Conservation (phyloP, 2,329 filamentous ascomycete genomes). For the Fusarium bactridioides region DNA sequence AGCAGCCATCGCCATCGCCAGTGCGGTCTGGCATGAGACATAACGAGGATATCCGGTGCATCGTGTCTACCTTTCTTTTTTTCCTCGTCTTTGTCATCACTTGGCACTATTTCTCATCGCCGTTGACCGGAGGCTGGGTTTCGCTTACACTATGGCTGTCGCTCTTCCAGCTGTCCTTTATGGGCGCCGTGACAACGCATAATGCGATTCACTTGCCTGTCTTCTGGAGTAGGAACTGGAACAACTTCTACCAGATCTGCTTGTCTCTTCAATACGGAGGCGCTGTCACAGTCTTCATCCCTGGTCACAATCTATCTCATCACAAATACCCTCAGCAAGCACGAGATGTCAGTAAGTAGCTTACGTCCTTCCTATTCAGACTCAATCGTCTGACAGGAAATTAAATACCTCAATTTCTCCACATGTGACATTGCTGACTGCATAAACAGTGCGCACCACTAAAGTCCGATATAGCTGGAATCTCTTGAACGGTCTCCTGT, state of each 20-base stretch:
- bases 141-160: constrained; percentile 13
- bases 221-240: constrained; percentile 14
- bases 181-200: constrained; percentile 15
- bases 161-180: constrained; percentile 16
- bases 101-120: constrained; percentile 13
- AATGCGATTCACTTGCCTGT: constrained; percentile 12
- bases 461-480: constrained; percentile 25
- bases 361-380: not conserved
- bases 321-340: constrained; percentile 24
- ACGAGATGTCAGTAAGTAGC: constrained; percentile 15
- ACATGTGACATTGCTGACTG: not conserved
- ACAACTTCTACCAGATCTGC: constrained; percentile 22
- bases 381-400: too few species aligned
- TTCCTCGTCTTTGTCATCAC: constrained; percentile 14
- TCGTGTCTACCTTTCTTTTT: constrained; percentile 7
- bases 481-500: constrained; percentile 4
- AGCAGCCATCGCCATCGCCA: not conserved
- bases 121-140: not conserved
- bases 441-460: constrained; percentile 11
- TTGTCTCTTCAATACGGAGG: constrained; percentile 20
- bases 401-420: not conserved
- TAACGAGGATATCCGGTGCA: constrained; percentile 9
- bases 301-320: constrained; percentile 18
- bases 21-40: constrained; percentile 9
- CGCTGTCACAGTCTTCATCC: constrained; percentile 11